Conservation (phyloP, 352 stramenopile genomes). For the Lagenidium sp. region DNA sequence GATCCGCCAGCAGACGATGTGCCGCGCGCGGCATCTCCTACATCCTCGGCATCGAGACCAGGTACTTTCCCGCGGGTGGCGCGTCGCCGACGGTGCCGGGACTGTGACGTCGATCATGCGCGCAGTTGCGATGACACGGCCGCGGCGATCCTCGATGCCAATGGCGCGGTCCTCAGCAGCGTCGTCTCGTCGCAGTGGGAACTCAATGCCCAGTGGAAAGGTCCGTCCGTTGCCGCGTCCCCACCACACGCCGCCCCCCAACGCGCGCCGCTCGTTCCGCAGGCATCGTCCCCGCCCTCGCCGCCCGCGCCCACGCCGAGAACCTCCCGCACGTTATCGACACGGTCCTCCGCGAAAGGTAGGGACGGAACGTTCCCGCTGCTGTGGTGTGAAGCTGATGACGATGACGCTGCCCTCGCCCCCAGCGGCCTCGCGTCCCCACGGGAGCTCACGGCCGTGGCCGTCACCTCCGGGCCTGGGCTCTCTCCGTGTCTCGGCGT, state of each 20-base stretch:
- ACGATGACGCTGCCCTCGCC: not conserved
- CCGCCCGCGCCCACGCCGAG: slow-evolving; percentile 89
- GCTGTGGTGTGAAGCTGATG: not conserved
- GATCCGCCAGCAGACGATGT: too few relatives aligned
- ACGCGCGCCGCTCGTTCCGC: not conserved
- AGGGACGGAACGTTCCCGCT: not conserved
- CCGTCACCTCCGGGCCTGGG: slow-evolving; percentile 94
- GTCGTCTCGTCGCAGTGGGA: slow-evolving; percentile 92
- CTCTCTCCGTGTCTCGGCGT: slow-evolving; percentile 97
- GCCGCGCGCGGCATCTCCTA: slow-evolving; percentile 37
- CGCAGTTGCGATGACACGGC: slow-evolving; percentile 92
- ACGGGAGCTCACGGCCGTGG: slow-evolving; percentile 90
- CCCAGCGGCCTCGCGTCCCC: slow-evolving; percentile 54
- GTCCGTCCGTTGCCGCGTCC: slow-evolving; percentile 12
- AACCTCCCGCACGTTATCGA: slow-evolving; percentile 94
- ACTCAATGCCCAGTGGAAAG: slow-evolving; percentile 80
- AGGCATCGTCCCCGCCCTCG: slow-evolving; percentile 96
- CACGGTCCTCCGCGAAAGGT: slow-evolving; percentile 86
- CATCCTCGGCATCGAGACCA: slow-evolving; percentile 94
- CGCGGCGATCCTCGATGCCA: slow-evolving; percentile 83
- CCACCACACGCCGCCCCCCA: too few relatives aligned
- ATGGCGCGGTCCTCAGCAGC: slow-evolving; percentile 90
- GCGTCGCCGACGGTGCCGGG: not conserved
- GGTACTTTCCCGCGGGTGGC: slow-evolving; percentile 12
- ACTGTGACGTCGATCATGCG: not conserved